A percentile compares a stretch with the other conserved stretches of the same genome.
Evolutionary conservation across 2,329 filamentous ascomycete species (phyloP).

Genomic region (Pyricularia pennisetigena): DNA sequence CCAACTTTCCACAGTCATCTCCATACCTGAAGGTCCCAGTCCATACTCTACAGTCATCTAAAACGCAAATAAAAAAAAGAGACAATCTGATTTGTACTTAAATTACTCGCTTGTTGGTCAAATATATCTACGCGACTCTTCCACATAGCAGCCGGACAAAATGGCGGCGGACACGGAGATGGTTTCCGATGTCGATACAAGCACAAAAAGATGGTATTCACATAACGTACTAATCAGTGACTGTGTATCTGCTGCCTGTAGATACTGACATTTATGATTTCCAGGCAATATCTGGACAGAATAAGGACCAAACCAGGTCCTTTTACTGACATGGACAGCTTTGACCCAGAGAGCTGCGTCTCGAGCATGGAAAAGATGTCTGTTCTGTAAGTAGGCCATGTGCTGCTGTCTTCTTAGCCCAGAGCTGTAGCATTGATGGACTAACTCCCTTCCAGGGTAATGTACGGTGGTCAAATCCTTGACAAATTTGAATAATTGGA

Average conservation of each 20-base stretch:
- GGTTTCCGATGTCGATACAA: background rate
- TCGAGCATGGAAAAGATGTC: slow-evolving; percentile 59
- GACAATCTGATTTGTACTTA: background rate
- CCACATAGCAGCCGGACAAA: slow-evolving; percentile 13
- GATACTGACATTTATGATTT: background rate
- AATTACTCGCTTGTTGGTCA: background rate
- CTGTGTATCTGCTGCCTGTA: background rate
- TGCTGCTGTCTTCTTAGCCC: slow-evolving; percentile 5
- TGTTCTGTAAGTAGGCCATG: slow-evolving; percentile 36
- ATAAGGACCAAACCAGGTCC: slow-evolving; percentile 70
- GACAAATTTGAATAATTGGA: background rate
- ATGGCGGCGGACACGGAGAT: slow-evolving; percentile 1
- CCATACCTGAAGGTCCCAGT: background rate
- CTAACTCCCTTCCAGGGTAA: slow-evolving; percentile 29
- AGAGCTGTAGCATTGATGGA: slow-evolving; percentile 10
- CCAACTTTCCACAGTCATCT: background rate
- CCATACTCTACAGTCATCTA: background rate
- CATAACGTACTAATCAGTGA: background rate
- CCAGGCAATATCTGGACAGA: slow-evolving; percentile 74
- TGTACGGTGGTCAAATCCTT: slow-evolving; percentile 32
- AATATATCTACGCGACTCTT: background rate
- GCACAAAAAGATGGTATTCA: background rate
- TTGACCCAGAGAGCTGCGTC: slow-evolving; percentile 40
- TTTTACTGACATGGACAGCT: slow-evolving; percentile 59
- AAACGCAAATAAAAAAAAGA: background rate